These are phyloP conservation scores for Cydonia oblonga DNA, from an alignment of 331 rosid genomes.

Conservation along the genomic window DNA sequence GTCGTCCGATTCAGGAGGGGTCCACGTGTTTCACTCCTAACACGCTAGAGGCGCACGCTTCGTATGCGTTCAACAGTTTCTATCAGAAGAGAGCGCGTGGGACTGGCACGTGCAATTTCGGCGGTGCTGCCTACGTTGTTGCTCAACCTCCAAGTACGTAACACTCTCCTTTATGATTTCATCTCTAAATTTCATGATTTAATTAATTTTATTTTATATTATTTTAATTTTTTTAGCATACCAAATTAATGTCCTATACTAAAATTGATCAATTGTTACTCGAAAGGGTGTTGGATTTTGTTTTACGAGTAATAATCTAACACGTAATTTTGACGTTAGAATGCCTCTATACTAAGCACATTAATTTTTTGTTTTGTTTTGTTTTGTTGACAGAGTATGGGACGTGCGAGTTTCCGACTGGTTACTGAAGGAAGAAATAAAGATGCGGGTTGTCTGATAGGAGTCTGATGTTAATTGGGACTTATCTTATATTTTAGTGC, in stretches of 20 bases:
- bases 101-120: conserved; percentile 28
- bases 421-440: neutral
- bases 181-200: neutral
- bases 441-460: neutral
- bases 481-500: neutral
- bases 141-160: conserved; percentile 29
- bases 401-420: conserved; percentile 31
- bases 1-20: conserved; percentile 30
- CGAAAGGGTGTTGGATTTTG: neutral
- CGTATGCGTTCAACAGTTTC: conserved; percentile 37
- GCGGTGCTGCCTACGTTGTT: conserved; percentile 34
- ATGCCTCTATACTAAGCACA: too few relatives aligned
- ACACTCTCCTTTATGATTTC: neutral
- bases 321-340: too few relatives aligned
- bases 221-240: too few relatives aligned
- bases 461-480: neutral
- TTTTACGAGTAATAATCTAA: too few relatives aligned
- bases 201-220: neutral
- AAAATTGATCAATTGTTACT: too few relatives aligned
- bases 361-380: too few relatives aligned
- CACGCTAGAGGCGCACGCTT: conserved; percentile 35
- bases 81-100: conserved; percentile 31
- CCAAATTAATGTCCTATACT: too few relatives aligned
- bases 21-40: conserved; percentile 32
- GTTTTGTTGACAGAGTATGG: conserved; percentile 28